phyloP scores from a whole-genome alignment of 2,329 filamentous ascomycete species.

The Diaporthe citriasiana region DNA sequence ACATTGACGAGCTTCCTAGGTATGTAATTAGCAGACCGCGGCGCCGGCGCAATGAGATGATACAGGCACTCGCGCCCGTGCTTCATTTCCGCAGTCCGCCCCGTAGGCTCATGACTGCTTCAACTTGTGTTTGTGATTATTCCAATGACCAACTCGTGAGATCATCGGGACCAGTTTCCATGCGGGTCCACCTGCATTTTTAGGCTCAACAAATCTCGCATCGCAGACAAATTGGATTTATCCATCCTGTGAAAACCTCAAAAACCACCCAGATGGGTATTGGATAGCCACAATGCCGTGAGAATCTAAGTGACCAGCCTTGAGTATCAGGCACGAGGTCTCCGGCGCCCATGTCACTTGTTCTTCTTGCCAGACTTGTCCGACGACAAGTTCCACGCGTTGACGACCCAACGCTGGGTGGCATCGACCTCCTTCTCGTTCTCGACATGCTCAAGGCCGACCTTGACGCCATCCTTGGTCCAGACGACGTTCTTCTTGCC shows the following conservation, averaged over 20 bases:
- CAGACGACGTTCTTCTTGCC: constrained; percentile 82
- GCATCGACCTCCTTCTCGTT: constrained; percentile 80
- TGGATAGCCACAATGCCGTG: too few species aligned
- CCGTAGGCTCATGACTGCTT: background rate
- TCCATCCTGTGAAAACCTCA: background rate
- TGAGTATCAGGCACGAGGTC: background rate
- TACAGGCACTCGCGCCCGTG: background rate
- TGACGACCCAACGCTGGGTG: constrained; percentile 78
- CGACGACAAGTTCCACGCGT: constrained; percentile 73
- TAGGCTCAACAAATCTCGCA: background rate
- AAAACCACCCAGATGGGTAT: constrained; percentile 9
- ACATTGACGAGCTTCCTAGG: background rate
- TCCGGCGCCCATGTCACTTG: constrained; percentile 43
- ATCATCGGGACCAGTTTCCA: background rate
- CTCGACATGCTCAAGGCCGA: constrained; percentile 77
- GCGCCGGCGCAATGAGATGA: background rate
- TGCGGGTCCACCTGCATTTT: background rate
- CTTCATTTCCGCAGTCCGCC: background rate
- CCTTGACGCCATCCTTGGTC: constrained; percentile 80
- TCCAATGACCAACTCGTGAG: background rate
- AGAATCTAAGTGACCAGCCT: background rate
- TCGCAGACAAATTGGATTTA: background rate
- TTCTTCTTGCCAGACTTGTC: constrained; percentile 49
- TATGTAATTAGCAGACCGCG: too few species aligned
- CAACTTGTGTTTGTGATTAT: background rate